These are phyloP conservation scores for Gaultheria prostrata DNA, from an alignment of 148 eudicot genomes.

Conservation along the genomic window DNA sequence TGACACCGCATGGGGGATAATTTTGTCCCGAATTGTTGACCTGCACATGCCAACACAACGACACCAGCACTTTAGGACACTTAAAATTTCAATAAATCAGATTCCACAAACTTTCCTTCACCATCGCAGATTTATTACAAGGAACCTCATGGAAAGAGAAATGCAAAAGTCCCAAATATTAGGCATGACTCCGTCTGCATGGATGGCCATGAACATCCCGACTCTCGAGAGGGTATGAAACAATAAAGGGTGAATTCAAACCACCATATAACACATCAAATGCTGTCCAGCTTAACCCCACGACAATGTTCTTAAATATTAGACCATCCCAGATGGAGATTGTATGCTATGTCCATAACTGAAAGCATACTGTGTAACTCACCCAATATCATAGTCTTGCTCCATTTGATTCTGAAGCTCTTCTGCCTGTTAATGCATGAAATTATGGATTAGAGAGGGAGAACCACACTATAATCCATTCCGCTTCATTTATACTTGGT, in stretches of 20 bases:
- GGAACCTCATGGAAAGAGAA: neutral
- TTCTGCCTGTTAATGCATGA: constrained; percentile 58
- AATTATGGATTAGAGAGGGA: neutral
- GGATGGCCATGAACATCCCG: neutral
- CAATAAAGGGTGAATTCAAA: neutral
- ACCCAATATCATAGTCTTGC: constrained; percentile 96
- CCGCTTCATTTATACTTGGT: neutral
- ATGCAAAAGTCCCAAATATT: neutral
- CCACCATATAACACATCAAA: neutral
- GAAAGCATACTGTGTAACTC: constrained; percentile 14
- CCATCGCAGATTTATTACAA: neutral
- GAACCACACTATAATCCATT: neutral
- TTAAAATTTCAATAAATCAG: neutral
- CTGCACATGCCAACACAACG: constrained; percentile 21
- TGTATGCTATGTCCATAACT: neutral
- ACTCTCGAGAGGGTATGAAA: neutral
- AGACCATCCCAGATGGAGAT: neutral
- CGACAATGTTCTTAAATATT: neutral
- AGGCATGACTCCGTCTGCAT: neutral
- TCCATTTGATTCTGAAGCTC: constrained; percentile 90
- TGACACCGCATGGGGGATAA: constrained; percentile 65
- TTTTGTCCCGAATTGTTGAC: constrained; percentile 57
- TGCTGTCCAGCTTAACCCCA: neutral
- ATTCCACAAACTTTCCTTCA: neutral
- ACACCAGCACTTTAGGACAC: neutral